Evolutionary conservation across 2,329 filamentous ascomycete genomes (phyloP).

Genomic region (Beauveria caledonica): DNA sequence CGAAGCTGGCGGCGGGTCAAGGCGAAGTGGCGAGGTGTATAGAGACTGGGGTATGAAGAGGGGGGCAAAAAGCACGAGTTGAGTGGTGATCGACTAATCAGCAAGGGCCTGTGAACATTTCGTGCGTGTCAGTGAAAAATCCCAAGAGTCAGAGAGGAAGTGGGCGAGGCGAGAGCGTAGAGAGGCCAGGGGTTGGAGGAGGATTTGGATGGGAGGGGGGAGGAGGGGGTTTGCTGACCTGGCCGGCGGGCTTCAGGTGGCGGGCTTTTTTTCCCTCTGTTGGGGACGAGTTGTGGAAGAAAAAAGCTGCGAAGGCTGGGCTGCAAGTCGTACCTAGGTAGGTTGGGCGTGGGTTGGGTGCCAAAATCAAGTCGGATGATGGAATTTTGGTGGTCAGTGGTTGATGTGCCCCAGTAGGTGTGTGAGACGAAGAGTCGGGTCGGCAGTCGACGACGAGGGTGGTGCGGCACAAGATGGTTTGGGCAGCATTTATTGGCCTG

Average conservation of each 20-base stretch:
- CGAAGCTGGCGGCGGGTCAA: not conserved
- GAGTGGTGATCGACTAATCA: conserved; percentile 1
- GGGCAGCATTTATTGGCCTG: not conserved
- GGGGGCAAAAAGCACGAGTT: not conserved
- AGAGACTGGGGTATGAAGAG: not conserved
- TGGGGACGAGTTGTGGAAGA: not conserved
- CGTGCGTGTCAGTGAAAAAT: not conserved
- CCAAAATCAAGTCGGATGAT: conserved; percentile 5
- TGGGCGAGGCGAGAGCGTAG: not conserved
- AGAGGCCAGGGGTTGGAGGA: not conserved
- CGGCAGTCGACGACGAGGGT: not conserved
- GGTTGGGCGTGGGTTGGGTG: conserved; percentile 7
- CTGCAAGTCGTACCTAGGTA: not conserved
- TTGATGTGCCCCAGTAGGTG: not conserved
- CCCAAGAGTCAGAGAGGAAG: not conserved
- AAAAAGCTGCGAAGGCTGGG: not conserved
- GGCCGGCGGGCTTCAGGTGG: not conserved
- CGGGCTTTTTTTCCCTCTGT: not conserved
- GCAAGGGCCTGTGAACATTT: not conserved
- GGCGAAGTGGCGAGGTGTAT: conserved; percentile 2
- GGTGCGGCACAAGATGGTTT: not conserved
- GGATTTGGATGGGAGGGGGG: not conserved
- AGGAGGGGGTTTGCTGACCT: not conserved
- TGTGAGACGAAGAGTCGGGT: not conserved
- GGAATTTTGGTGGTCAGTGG: not conserved